Percentiles rank a stretch among this genome's conserved stretches.
These are phyloP conservation scores for Syzygium aqueum DNA, from an alignment of 345 rosid genomes.

Conservation along the genomic window DNA sequence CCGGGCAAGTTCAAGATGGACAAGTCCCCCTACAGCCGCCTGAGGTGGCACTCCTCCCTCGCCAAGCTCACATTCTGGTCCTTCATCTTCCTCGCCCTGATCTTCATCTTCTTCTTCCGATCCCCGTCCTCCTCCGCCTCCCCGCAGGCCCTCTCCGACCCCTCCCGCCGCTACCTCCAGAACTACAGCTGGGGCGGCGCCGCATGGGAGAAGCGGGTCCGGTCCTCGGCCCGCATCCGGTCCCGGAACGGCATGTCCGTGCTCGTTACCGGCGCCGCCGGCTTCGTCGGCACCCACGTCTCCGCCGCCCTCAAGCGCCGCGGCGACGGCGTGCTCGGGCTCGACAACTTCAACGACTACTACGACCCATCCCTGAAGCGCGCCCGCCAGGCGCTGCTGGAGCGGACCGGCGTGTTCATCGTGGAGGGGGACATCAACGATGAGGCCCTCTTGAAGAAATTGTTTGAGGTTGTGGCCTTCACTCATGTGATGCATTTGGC, in stretches of 20 bases:
- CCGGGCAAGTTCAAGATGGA: conserved; percentile 98
- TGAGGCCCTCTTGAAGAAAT: conserved; percentile 49
- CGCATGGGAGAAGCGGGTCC: conserved; percentile 63
- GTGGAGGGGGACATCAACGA: conserved; percentile 95
- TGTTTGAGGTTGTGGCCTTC: conserved; percentile 66
- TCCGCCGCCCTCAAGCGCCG: conserved; percentile 72
- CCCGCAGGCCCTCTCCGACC: conserved; percentile 39
- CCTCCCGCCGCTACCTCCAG: conserved; percentile 77
- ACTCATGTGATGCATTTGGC: conserved; percentile 80
- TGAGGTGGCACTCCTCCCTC: conserved; percentile 67
- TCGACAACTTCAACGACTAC: conserved; percentile 86
- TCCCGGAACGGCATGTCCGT: conserved; percentile 61
- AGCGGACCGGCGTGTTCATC: conserved; percentile 61
- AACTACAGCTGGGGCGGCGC: conserved; percentile 70
- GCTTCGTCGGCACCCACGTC: conserved; percentile 92
- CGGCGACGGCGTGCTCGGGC: conserved; percentile 81
- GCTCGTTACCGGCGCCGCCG: conserved; percentile 87
- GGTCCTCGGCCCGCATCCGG: conserved; percentile 59
- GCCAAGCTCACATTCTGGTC: conserved; percentile 84
- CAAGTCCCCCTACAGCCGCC: conserved; percentile 48
- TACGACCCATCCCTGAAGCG: conserved; percentile 79
- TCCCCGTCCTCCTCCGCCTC: conserved; percentile 53
- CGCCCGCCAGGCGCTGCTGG: conserved; percentile 80
- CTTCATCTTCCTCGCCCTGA: conserved; percentile 58
- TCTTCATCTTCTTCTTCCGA: conserved; percentile 78